Evolutionary conservation across 106 monocot species (phyloP), one percentile per base, ranked within the genome.

Genomic region (Apostasia shenzhenica): DNA sequence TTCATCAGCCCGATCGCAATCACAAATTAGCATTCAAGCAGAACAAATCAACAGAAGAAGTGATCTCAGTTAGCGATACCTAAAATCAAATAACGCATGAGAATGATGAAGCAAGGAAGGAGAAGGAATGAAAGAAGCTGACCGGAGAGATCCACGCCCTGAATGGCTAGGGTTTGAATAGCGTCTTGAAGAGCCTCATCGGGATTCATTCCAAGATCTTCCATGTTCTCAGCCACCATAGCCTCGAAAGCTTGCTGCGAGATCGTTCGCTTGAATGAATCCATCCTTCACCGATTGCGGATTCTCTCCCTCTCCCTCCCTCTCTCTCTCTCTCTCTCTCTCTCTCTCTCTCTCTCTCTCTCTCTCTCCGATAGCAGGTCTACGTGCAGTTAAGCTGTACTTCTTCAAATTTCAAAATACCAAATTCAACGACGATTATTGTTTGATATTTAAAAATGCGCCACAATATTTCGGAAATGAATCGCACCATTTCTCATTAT

Each of bases 211-310:
- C 83, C 90, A 67, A 99, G 87, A 67, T 99, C 97, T 14, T 82
- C 86, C 58, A 99, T 87, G 85, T 99, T 99, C 85, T 99, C 92
- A 58, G 38, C 67, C 54, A 93, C 97, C 57, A 99, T 53, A 10
- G 81, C 78, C 14, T 99, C 93, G 81, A 99, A 99, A 1, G 97
- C 87, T 65, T 90, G 70, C 83, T 93, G 97, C 1, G 97, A 93
- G 75, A 99, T 90, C 13, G 72, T 52, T 67, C 84, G 82, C 14
- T 55, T 76, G 44, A 58, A 71, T 5, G 70, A 65, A 8, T 14
- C 61, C 79, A 79, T 79, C 49, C 6, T 57, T 14, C 13, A 1
- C 8, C 46, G 42, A 63, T n/a, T 14, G 12, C 45, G 0, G 26
- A 26, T 26, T 26, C 26, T 26, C 26, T 26, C 26, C 26, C 26